phyloP scores from a whole-genome alignment of 805 yeast species.

The Candida easanensis region DNA sequence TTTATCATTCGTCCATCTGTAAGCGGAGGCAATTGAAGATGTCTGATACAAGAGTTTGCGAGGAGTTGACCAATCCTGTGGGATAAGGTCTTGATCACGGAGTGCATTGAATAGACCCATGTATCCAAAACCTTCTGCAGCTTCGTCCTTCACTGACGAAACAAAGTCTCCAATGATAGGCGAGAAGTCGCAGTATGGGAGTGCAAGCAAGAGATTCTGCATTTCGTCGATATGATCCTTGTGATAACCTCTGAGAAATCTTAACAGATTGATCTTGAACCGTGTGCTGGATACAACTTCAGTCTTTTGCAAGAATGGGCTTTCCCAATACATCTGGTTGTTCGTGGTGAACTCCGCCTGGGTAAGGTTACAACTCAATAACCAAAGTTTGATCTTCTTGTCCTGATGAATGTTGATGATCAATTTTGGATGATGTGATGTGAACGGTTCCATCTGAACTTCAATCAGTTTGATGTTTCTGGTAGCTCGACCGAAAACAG shows the following conservation, averaged over 20 bases:
- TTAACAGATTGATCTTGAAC: constrained; percentile 45
- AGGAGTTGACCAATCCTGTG: not conserved
- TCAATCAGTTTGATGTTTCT: constrained; percentile 20
- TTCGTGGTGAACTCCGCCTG: constrained; percentile 50
- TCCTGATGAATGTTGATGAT: constrained; percentile 52
- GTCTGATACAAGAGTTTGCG: constrained; percentile 33
- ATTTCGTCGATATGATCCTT: not conserved
- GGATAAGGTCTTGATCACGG: constrained; percentile 14
- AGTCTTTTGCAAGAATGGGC: constrained; percentile 37
- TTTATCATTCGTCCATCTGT: constrained; percentile 3
- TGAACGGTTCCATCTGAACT: constrained; percentile 36
- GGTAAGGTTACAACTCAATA: constrained; percentile 61
- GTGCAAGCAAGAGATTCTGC: not conserved
- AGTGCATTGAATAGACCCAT: constrained; percentile 24
- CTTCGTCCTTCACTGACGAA: not conserved
- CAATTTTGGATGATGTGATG: constrained; percentile 66
- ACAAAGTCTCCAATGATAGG: constrained; percentile 42
- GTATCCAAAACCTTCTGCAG: constrained; percentile 26
- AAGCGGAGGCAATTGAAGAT: constrained; percentile 30
- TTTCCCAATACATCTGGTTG: constrained; percentile 66
- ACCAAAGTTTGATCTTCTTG: constrained; percentile 43
- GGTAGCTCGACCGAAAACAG: constrained; percentile 20
- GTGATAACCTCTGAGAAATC: constrained; percentile 45
- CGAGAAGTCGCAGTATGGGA: constrained; percentile 39
- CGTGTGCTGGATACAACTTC: constrained; percentile 3